Evolutionary conservation across 2,329 filamentous ascomycete genomes (phyloP), one percentile per base, ranked within the genome.

Genomic region (Hypomyces perniciosus): DNA sequence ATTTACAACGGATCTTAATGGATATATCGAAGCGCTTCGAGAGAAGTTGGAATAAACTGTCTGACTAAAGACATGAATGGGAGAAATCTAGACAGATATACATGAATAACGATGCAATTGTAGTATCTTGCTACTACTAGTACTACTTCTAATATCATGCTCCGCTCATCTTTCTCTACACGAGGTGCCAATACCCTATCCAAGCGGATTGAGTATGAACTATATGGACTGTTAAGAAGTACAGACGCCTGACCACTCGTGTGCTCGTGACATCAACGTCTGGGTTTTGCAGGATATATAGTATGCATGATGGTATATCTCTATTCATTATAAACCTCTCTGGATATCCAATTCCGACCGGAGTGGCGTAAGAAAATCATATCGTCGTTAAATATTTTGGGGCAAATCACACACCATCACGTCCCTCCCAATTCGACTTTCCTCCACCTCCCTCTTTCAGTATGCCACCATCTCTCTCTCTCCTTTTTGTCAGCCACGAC

Each of bases 381-480:
- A 38, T n/a, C 3, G 20, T 40, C 27, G 4, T 26, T n/a, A 45
- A 20, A 20, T 20, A 20, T 20, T 20, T 20, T 20, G 20, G 20
- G 20, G 20, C 3, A 20, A 20, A 20, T 20, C 20, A 20, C 20
- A 20, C 20, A 20, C 20, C 29, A 5, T 30, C 10, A 8, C 5
- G 10, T 7, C 34, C n/a, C 6, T 33, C 46, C 58, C 6, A 67
- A 58, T 38, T 59, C 51, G 8, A 65, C 41, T 40, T 55, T 61
- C 30, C 56, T 61, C 73, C 74, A 78, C 37, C 73, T 65, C 9
- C 68, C 72, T 30, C 75, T 65, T 59, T 78, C 75, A 1, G 72
- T 74, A 47, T 78, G 75, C 68, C 69, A 76, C 75, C 75, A 78
- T 13, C 61, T 67, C 56, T 77, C 75, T 53, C 70, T 73, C 51